These are phyloP conservation scores for Beauveria scarabaeidicola DNA, from an alignment of 2,329 filamentous ascomycete species.

Conservation along the genomic window DNA sequence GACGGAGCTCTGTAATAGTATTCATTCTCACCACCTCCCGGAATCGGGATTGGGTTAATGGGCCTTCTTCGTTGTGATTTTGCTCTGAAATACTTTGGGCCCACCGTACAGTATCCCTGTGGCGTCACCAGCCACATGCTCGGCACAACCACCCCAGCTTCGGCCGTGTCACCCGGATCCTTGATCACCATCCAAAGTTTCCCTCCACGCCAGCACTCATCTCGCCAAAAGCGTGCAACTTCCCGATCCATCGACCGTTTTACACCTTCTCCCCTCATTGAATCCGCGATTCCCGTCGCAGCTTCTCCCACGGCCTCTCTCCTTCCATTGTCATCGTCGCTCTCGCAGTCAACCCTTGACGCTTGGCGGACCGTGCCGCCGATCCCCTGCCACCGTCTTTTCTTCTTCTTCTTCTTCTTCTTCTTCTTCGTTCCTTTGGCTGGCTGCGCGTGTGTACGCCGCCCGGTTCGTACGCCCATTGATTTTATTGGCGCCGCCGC, in stretches of 20 bases:
- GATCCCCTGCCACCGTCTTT: slow-evolving; percentile 5
- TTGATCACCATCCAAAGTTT: not conserved
- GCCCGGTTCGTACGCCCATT: not conserved
- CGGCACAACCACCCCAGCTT: slow-evolving; percentile 4
- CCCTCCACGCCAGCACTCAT: not conserved
- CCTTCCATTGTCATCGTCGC: too few relatives aligned
- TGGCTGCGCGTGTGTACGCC: not conserved
- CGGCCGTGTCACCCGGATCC: not conserved
- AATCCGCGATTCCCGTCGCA: too few relatives aligned
- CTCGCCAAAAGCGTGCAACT: not conserved
- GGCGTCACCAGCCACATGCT: slow-evolving; percentile 2
- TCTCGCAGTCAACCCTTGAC: too few relatives aligned
- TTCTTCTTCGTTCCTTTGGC: too few relatives aligned
- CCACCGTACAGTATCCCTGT: not conserved
- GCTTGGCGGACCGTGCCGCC: not conserved
- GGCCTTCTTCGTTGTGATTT: too few relatives aligned
- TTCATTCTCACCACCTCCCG: too few relatives aligned
- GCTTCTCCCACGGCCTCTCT: too few relatives aligned
- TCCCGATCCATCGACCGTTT: not conserved
- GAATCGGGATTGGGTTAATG: too few relatives aligned
- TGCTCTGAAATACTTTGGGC: too few relatives aligned
- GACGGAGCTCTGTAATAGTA: too few relatives aligned
- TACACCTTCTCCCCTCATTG: not conserved
- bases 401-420: not conserved
- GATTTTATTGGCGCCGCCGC: not conserved